Base-by-base conservation (phyloP, 2,329 filamentous ascomycete species). In the Colletotrichum eleusines region DNA sequence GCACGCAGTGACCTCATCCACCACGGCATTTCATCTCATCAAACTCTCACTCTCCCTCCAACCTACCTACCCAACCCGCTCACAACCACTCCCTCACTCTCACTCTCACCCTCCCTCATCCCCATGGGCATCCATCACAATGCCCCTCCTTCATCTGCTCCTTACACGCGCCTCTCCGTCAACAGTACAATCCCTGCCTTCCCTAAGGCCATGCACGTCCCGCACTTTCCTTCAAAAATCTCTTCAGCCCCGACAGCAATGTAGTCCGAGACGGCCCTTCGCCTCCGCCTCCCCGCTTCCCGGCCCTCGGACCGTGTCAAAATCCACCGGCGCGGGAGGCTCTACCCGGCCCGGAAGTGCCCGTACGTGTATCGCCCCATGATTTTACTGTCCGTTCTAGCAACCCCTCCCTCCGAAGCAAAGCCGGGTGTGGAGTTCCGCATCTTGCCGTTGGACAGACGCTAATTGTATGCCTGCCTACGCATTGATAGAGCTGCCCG, bases 401-500 rank as follows among this genome's bases (percentile, higher is more conserved):
- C 11, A n/a, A 46, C 7, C 42, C 20, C 7, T 7, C 33, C n/a
- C n/a, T 18, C 33, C 14, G 53, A 26, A 16, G 35, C n/a, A 20
- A n/a, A 26, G 33, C 53, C n/a, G 2, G 33, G 11, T 9, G 20
- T 18, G 23, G 33, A n/a, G 31, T n/a, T 55, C 20, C 20, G 26
- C 18, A 33, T 16, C n/a, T 14, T 23, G 31, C 12, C 55, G 31
- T 35, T 16, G 14, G 8, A 26, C 48, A n/a, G 16, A 26, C 40
- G 61, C 66, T 66, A n/a, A 72, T 35, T 23, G 6, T 28, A 3
- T n/a, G n/a, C 42, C 18, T n/a, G n/a, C 42, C 20, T 44, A 9
- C 23, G 14, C 3, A 46, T 46, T 18, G 26, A 28, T 40, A 88
- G 86, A 80, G 42, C 86, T 87, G 69, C 88, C 89, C 0, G 85